A percentile compares a stretch with the other conserved stretches of the same genome.
Conservation (phyloP, 2,329 filamentous ascomycete species). For the Stylonectria norvegica region DNA sequence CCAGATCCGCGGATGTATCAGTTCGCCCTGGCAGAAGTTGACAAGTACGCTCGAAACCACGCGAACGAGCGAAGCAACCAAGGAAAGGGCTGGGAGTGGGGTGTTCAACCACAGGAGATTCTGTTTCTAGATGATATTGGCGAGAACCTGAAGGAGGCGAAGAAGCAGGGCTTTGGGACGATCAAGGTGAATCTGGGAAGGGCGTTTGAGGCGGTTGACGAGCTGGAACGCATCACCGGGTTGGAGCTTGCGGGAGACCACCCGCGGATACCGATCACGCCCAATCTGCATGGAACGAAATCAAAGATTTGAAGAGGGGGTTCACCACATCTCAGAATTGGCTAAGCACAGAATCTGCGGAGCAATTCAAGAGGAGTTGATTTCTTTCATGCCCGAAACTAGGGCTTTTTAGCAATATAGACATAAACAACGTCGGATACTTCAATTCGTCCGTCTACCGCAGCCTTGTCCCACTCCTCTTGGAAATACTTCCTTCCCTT, state of each 20-base stretch:
- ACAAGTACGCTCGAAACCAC: conserved; percentile 58
- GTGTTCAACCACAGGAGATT: conserved; percentile 63
- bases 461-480: conserved; percentile 29
- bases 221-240: conserved; percentile 73
- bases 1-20: conserved; percentile 80
- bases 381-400: neutral
- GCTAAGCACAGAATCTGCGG: neutral
- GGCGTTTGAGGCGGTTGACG: conserved; percentile 75
- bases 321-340: neutral
- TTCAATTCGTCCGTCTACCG: conserved; percentile 29
- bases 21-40: conserved; percentile 64
- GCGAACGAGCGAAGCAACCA: conserved; percentile 37
- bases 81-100: conserved; percentile 42
- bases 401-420: conserved; percentile 26
- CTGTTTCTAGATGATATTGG: conserved; percentile 94
- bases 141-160: conserved; percentile 81
- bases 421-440: conserved; percentile 29
- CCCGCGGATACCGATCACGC: conserved; percentile 46
- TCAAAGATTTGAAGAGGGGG: conserved; percentile 39
- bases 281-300: conserved; percentile 31
- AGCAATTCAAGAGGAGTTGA: neutral
- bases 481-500: conserved; percentile 26
- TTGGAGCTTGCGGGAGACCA: conserved; percentile 57
- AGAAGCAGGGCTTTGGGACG: conserved; percentile 70
- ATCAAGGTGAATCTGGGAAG: conserved; percentile 80